Conservation (phyloP, 2,329 filamentous ascomycete species). For the Passalora sequoiae region DNA sequence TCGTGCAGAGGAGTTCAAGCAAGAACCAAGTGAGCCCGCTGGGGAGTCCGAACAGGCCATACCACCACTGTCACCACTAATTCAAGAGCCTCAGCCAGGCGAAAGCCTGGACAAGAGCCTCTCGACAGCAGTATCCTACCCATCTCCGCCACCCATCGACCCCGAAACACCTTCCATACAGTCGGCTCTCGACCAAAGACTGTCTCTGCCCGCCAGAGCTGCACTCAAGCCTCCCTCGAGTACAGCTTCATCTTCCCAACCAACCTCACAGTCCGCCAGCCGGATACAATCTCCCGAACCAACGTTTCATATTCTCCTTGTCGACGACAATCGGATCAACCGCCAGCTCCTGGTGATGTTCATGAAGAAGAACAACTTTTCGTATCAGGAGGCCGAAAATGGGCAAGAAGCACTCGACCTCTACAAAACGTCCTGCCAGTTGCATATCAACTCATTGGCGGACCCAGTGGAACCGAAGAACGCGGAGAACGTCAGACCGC, state of each 20-base stretch:
- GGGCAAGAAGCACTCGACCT: conserved; percentile 44
- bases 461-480: not conserved
- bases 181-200: not conserved
- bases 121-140: conserved; percentile 18
- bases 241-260: not conserved
- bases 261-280: not conserved
- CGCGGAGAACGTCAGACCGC: conserved; percentile 1
- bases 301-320: conserved; percentile 23
- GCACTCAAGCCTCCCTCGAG: not conserved
- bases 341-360: conserved; percentile 27
- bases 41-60: too few species aligned
- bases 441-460: not conserved
- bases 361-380: conserved; percentile 33
- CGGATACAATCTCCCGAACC: conserved; percentile 9
- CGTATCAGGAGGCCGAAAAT: conserved; percentile 40
- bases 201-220: not conserved
- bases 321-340: conserved; percentile 35
- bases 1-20: conserved; percentile 12
- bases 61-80: too few species aligned
- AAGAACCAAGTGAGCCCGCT: not conserved
- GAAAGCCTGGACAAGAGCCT: conserved; percentile 12
- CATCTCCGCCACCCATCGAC: conserved; percentile 14
- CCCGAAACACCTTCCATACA: conserved; percentile 5
- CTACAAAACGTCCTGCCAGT: conserved; percentile 5
- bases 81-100: not conserved